Base-by-base conservation (phyloP, 352 stramenopile genomes). In the Ophiocytium majus region DNA sequence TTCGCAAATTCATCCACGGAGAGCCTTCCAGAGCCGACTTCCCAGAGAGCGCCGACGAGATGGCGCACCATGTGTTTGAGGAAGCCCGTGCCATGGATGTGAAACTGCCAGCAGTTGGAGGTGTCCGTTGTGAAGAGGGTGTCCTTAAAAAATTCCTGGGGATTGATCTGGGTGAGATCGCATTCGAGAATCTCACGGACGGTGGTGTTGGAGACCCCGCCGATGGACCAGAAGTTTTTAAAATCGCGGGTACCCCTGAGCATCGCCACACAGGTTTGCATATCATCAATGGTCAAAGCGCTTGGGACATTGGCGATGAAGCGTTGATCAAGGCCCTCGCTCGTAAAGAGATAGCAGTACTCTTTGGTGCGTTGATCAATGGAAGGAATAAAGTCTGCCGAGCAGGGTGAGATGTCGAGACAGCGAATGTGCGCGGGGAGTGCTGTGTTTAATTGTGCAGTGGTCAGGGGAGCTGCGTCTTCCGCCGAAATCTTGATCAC, bases 331-430 rank as follows among this genome's bases (percentile, higher is more conserved):
- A 23, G 23, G 19, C 23, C 19, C 19, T 23, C 19, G 28, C 28
- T 71, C 19, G 57, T 71, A 28, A 71, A 71, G 28, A 71, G 28
- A 71, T 71, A 71, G 57, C 57, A 28, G 28, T 71, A 71, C 28
- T 71, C 57, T 71, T 71, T 71, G 19, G 57, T 23, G 57, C 23
- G 57, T 23, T 28, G 28, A 28, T 71, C 57, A 28, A 23, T 71
- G 57, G 57, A 23, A 28, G 57, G 57, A 23, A 23, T 71, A 71
- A 71, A 71, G 23, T 71, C 28, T 71, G 23, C 28, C 57, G 23
- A 23, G 19, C 19, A 23, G 28, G 57, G 57, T 23, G 57, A 71
- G 28, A 71, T 23, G 28, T 71, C 57, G 28, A 71, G 57, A 28
- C 57, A 71, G 23, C 57, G 23, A 28, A 71, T 71, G 19, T 23